These are phyloP conservation scores for Camellia sinensis DNA, from an alignment of 148 eudicot genomes.

Conservation along the genomic window DNA sequence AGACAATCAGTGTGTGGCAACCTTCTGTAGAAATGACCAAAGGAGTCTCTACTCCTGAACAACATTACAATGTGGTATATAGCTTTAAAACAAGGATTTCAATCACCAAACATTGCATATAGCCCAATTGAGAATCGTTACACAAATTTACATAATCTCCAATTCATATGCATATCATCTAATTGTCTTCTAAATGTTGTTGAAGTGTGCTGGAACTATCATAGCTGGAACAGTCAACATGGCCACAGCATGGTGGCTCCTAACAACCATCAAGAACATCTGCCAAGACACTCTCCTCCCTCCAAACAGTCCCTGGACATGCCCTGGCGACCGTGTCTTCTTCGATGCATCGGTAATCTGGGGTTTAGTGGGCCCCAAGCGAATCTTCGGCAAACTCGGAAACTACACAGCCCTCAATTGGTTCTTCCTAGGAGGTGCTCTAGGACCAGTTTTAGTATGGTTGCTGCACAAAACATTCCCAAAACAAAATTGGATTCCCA, in stretches of 20 bases:
- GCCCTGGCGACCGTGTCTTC: conserved; percentile 56
- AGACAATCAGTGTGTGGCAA: too few species aligned
- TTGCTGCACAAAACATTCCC: conserved; percentile 48
- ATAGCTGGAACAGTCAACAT: conserved; percentile 52
- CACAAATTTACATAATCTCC: background rate
- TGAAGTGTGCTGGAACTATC: conserved; percentile 54
- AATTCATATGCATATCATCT: background rate
- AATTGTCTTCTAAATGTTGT: background rate
- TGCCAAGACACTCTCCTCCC: conserved; percentile 38
- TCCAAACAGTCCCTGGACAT: conserved; percentile 55
- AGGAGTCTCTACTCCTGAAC: background rate
- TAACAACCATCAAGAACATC: conserved; percentile 37
- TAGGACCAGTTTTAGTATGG: conserved; percentile 53
- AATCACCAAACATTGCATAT: background rate
- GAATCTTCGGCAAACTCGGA: conserved; percentile 51
- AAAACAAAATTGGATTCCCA: conserved; percentile 36
- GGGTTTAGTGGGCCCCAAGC: conserved; percentile 57
- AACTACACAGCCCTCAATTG: conserved; percentile 52
- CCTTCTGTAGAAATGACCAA: too few species aligned
- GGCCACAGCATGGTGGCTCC: conserved; percentile 53
- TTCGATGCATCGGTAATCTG: conserved; percentile 70
- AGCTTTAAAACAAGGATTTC: background rate
- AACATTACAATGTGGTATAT: background rate
- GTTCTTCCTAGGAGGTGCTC: conserved; percentile 55
- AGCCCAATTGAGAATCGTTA: background rate